Base-by-base conservation (phyloP, 495 filamentous ascomycete genomes). In the Penicillium silybi region DNA sequence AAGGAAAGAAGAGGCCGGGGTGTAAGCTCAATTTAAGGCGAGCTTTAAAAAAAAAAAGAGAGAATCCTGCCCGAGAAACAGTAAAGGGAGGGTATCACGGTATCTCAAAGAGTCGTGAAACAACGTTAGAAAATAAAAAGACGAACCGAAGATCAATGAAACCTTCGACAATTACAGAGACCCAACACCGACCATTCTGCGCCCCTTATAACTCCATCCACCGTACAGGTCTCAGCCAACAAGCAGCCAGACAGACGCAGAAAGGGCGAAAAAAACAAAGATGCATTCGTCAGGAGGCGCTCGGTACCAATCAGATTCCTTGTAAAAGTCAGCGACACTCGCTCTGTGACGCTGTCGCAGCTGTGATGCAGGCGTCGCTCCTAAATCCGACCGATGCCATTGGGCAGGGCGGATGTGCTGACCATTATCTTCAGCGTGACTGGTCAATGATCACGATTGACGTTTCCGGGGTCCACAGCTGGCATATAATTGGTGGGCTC, bases 311-410 rank as follows among this genome's bases (percentile, higher is more conserved):
- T 64, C 46, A 64, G 20, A 18, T 11, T 1, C 5, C 6, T 1
- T 8, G 2, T 25, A 62, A 62, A 54, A 25, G 62, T 62, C 58
- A 64, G 62, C 62, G 27, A 39, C 9, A 15, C 7, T 13, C 20
- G n/a, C 15, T 35, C 41, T 17, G 15, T 2, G 16, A 41, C n/a
- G 19, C 19, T 6, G 9, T 41, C 22, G 29, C 29, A 13, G 10
- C 29, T 13, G 29, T 13, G 29, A 32, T 32, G 29, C 29, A 32
- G 9, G 6, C 29, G 13, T 13, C 10, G 4, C 29, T 29, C 16
- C 17, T 35, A 52, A 52, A 56, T 59, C 20, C 48, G 32, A 9
- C 19, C 0, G 15, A 9, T 26, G 25, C 43, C 9, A 60, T 60
- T 60, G 54, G 53, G 17, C 37, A 43, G 1, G 8, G 4, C 10